Conservation (phyloP, 768 basidiomycete genomes). For the Clavaria fumosa region DNA sequence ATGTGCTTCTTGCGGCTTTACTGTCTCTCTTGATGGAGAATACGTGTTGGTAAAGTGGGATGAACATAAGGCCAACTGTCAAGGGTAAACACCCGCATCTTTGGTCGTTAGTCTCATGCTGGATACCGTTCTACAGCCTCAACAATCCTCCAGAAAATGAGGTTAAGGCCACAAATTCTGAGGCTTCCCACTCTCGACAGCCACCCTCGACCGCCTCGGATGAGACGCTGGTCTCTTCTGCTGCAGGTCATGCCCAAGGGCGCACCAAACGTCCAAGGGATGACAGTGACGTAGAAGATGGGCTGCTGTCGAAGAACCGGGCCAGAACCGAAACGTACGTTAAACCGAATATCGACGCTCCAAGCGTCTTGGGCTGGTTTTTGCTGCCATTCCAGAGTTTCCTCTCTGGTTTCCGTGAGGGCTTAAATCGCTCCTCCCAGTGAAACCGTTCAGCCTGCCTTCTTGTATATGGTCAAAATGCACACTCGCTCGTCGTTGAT, state of each 20-base stretch:
- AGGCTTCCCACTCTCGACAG: constrained; percentile 13
- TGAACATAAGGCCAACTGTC: constrained; percentile 42
- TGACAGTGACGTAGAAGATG: constrained; percentile 21
- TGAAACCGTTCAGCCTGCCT: not conserved
- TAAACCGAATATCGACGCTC: constrained; percentile 28
- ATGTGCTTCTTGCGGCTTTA: constrained; percentile 36
- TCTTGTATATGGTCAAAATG: not conserved
- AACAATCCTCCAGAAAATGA: not conserved
- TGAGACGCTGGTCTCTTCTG: constrained; percentile 21
- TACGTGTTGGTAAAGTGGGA: constrained; percentile 49
- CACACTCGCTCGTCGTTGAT: not conserved
- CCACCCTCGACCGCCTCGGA: constrained; percentile 24
- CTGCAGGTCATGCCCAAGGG: constrained; percentile 11
- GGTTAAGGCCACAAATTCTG: constrained; percentile 3
- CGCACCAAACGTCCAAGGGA: constrained; percentile 38
- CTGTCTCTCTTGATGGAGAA: constrained; percentile 30
- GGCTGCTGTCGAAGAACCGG: constrained; percentile 36
- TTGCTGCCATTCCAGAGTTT: constrained; percentile 48
- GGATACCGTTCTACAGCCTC: not conserved
- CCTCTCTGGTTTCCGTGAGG: constrained; percentile 52
- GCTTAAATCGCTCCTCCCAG: constrained; percentile 10
- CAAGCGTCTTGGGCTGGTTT: constrained; percentile 42
- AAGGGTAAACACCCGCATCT: constrained; percentile 11
- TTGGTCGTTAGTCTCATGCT: not conserved
- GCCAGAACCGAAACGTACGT: constrained; percentile 32